Evolutionary conservation across 2,329 filamentous ascomycete genomes (phyloP).

Genomic region (Diaporthe nobilis): DNA sequence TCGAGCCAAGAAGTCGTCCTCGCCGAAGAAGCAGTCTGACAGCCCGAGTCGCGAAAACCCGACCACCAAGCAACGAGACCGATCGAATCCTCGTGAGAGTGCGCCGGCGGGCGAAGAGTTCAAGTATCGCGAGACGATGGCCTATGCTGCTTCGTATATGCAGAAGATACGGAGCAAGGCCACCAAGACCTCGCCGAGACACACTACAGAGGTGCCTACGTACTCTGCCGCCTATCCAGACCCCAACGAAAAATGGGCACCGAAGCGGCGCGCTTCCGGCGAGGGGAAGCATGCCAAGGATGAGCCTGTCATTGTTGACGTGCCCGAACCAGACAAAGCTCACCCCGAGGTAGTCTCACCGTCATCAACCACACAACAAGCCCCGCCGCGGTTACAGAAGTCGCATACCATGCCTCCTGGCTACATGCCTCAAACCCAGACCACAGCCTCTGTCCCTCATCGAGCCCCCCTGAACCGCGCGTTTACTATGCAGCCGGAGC

Average conservation of each 20-base stretch:
- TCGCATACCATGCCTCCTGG: slow-evolving; percentile 45
- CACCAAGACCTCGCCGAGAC: slow-evolving; percentile 38
- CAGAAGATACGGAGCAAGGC: slow-evolving; percentile 37
- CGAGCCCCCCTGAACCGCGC: slow-evolving; percentile 42
- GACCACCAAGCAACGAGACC: slow-evolving; percentile 36
- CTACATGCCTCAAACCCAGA: slow-evolving; percentile 39
- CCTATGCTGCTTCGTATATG: slow-evolving; percentile 45
- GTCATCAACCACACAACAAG: slow-evolving; percentile 42
- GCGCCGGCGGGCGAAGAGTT: background rate
- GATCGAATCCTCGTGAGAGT: slow-evolving; percentile 35
- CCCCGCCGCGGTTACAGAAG: slow-evolving; percentile 47
- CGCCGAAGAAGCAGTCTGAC: slow-evolving; percentile 48
- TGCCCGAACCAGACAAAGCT: slow-evolving; percentile 10
- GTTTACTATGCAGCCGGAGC: slow-evolving; percentile 43
- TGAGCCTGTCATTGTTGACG: slow-evolving; percentile 33
- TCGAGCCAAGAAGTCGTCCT: slow-evolving; percentile 47
- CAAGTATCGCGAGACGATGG: slow-evolving; percentile 39
- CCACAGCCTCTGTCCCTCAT: slow-evolving; percentile 25
- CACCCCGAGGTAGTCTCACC: slow-evolving; percentile 41
- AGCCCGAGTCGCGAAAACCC: slow-evolving; percentile 44
- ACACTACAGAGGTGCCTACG: slow-evolving; percentile 29
- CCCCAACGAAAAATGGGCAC: slow-evolving; percentile 35
- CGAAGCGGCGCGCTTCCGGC: slow-evolving; percentile 40
- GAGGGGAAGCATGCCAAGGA: slow-evolving; percentile 41
- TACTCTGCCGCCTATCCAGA: slow-evolving; percentile 42